These are phyloP conservation scores for Tillandsia leiboldiana DNA, from an alignment of 176 grass and related monocot species.

Conservation along the genomic window DNA sequence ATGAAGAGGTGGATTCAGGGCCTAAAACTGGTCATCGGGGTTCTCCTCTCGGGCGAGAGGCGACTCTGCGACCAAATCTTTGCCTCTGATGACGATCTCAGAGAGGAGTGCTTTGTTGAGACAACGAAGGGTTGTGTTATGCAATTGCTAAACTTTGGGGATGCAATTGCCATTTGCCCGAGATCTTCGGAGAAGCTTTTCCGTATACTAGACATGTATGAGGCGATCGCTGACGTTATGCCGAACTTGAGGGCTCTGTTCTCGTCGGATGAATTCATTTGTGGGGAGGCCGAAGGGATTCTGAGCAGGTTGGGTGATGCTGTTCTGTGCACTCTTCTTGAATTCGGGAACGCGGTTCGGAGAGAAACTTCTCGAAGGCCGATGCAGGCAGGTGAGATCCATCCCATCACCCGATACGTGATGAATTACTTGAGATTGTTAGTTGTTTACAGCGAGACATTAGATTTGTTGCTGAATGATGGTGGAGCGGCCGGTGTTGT, in stretches of 20 bases:
- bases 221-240: constrained; percentile 73
- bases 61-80: constrained; percentile 69
- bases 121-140: constrained; percentile 70
- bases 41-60: constrained; percentile 60
- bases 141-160: constrained; percentile 87
- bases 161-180: constrained; percentile 64
- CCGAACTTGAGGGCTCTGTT: constrained; percentile 62
- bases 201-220: constrained; percentile 85
- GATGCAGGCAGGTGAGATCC: constrained; percentile 78
- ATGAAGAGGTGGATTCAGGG: constrained; percentile 97
- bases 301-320: constrained; percentile 78
- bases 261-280: constrained; percentile 50
- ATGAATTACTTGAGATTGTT: constrained; percentile 87
- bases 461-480: constrained; percentile 53
- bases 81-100: constrained; percentile 42
- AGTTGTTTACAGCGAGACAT: constrained; percentile 65
- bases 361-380: constrained; percentile 60
- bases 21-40: constrained; percentile 51
- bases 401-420: constrained; percentile 89
- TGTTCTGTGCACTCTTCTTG: constrained; percentile 59
- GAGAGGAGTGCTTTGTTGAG: constrained; percentile 75
- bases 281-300: constrained; percentile 50
- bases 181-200: constrained; percentile 84
- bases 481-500: constrained; percentile 22
- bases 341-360: constrained; percentile 82